Evolutionary conservation across 1,139 yeast species (phyloP).

Genomic region (Candida tunisiensis): DNA sequence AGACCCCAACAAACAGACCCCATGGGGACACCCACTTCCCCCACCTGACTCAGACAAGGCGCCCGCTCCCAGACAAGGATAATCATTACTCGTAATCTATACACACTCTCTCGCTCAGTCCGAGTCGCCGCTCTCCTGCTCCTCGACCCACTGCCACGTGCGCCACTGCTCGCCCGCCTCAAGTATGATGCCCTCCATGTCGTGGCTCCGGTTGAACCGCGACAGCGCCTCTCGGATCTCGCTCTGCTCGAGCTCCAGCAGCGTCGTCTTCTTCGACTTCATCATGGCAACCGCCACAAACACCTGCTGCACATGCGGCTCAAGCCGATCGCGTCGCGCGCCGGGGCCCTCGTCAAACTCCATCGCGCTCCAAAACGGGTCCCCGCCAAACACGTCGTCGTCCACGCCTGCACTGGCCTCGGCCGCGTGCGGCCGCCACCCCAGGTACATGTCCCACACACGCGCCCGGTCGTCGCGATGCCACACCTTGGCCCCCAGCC

Average conservation of each 20-base stretch:
- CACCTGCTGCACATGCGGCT: constrained; percentile 63
- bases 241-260: constrained; percentile 77
- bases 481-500: constrained; percentile 83
- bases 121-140: constrained; percentile 1
- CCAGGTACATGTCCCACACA: constrained; percentile 74
- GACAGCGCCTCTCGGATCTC: constrained; percentile 71
- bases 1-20: too few species aligned
- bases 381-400: constrained; percentile 14
- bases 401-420: constrained; percentile 6
- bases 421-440: constrained; percentile 35
- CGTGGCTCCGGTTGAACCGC: constrained; percentile 29
- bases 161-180: constrained; percentile 88
- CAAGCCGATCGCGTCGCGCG: constrained; percentile 27
- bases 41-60: too few species aligned
- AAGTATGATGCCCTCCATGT: constrained; percentile 49
- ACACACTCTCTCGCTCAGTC: too few species aligned
- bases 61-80: too few species aligned
- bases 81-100: too few species aligned
- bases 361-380: constrained; percentile 18
- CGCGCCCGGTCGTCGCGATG: constrained; percentile 71
- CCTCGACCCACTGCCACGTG: constrained; percentile 50
- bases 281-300: constrained; percentile 67
- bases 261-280: constrained; percentile 60
- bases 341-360: constrained; percentile 6
- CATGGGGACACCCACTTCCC: too few species aligned